A percentile compares a stretch with the other conserved stretches of the same genome.
Conservation (phyloP, 208 protist species). For the Novymonas esmeraldas region DNA sequence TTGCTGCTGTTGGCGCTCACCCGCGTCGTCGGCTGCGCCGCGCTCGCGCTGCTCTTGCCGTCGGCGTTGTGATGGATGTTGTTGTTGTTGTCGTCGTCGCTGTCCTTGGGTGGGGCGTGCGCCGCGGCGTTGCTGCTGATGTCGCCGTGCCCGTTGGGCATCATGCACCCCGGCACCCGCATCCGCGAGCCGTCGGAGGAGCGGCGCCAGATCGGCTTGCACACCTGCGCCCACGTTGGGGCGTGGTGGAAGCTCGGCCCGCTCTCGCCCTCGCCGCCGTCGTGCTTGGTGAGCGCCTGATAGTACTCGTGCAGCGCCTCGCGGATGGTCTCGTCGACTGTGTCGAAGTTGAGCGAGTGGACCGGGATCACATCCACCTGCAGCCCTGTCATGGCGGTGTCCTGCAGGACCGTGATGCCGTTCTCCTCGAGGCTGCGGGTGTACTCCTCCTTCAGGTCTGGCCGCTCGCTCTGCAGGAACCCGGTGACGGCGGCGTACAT, state of each 20-base stretch:
- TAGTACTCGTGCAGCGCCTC: constrained; percentile 38
- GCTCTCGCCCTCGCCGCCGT: constrained; percentile 10
- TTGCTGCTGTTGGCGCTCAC: not conserved
- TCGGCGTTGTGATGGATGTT: not conserved
- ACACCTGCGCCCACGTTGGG: constrained; percentile 35
- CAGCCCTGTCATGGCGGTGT: constrained; percentile 87
- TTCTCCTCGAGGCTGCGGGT: constrained; percentile 60
- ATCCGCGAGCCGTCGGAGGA: constrained; percentile 1
- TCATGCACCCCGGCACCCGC: constrained; percentile 20
- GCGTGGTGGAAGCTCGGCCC: constrained; percentile 2
- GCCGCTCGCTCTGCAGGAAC: constrained; percentile 61
- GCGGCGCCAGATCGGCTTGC: constrained; percentile 36
- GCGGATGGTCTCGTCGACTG: constrained; percentile 62
- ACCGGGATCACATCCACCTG: constrained; percentile 87
- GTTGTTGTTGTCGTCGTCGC: not conserved
- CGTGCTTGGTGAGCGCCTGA: constrained; percentile 7
- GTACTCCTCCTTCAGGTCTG: constrained; percentile 78
- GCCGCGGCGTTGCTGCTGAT: constrained; percentile 5
- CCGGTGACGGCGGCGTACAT: constrained; percentile 61
- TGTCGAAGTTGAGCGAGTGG: constrained; percentile 63
- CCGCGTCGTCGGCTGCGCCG: not conserved
- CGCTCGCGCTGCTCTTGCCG: not conserved
- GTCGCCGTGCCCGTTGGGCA: constrained; percentile 8
- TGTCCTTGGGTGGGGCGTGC: not conserved
- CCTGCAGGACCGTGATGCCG: constrained; percentile 74